These are phyloP conservation scores for Tubosaeta sp. DNA, from an alignment of 768 basidiomycete species.

Conservation along the genomic window DNA sequence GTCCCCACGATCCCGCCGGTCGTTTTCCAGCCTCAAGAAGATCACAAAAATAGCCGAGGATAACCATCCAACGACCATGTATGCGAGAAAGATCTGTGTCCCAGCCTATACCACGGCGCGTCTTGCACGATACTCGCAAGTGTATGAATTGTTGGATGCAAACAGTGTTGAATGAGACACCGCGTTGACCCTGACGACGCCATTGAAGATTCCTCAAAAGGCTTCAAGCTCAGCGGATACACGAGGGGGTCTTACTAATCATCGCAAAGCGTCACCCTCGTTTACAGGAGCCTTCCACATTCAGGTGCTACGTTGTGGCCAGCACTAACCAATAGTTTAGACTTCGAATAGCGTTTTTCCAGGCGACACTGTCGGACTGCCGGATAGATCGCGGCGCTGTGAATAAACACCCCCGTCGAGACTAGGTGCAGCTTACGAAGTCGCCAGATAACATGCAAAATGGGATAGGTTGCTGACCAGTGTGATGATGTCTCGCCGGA, in stretches of 20 bases:
- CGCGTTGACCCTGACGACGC: slow-evolving; percentile 62
- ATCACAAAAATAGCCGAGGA: slow-evolving; percentile 46
- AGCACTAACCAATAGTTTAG: background rate
- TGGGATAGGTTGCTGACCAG: too few relatives aligned
- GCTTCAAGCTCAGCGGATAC: slow-evolving; percentile 16
- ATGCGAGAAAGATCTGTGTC: slow-evolving; percentile 67
- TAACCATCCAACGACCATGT: slow-evolving; percentile 62
- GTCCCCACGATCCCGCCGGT: slow-evolving; percentile 58
- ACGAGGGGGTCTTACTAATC: slow-evolving; percentile 21
- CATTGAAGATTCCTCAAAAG: slow-evolving; percentile 59
- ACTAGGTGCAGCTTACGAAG: slow-evolving; percentile 53
- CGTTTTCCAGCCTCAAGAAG: slow-evolving; percentile 55
- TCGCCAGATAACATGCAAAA: slow-evolving; percentile 67
- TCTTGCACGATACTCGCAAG: slow-evolving; percentile 58
- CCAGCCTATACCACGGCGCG: slow-evolving; percentile 63
- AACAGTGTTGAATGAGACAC: slow-evolving; percentile 35
- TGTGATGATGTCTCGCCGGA: slow-evolving; percentile 8
- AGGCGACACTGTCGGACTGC: slow-evolving; percentile 36
- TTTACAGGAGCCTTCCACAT: slow-evolving; percentile 70
- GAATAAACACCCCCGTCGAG: background rate
- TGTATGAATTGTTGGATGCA: background rate
- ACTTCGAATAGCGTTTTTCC: background rate
- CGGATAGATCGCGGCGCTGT: slow-evolving; percentile 45
- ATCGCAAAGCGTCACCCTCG: slow-evolving; percentile 65
- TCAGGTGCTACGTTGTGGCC: too few relatives aligned